These are phyloP conservation scores for Leersia perrieri DNA, from an alignment of 176 grass and related monocot genomes.

Conservation along the genomic window DNA sequence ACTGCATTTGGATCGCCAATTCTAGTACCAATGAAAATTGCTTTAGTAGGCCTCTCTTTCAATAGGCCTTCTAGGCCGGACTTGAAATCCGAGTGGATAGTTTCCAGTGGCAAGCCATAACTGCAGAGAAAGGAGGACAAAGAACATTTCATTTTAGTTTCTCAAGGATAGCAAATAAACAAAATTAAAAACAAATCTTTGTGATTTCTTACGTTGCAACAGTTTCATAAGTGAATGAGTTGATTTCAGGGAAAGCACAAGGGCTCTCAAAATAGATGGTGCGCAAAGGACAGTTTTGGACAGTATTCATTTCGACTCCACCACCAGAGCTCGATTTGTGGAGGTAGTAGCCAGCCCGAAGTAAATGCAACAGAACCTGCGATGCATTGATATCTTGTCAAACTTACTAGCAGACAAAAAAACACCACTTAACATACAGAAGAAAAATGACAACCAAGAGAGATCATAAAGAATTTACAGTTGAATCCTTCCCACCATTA, in stretches of 20 bases:
- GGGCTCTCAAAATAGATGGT: constrained; percentile 98
- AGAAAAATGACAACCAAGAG: constrained; percentile 26
- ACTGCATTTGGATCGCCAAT: constrained; percentile 99
- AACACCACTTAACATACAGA: neutral
- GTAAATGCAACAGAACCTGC: constrained; percentile 94
- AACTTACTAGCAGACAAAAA: constrained; percentile 23
- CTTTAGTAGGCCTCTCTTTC: constrained; percentile 80
- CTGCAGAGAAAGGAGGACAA: constrained; percentile 41
- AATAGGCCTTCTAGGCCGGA: constrained; percentile 83
- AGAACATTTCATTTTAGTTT: constrained; percentile 25
- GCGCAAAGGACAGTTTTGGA: constrained; percentile 80
- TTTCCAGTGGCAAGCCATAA: constrained; percentile 91
- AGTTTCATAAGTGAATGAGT: constrained; percentile 95
- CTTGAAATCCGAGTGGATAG: constrained; percentile 89
- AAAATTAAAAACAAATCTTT: constrained; percentile 24
- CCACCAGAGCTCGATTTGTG: constrained; percentile 54
- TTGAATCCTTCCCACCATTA: constrained; percentile 99
- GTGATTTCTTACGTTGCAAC: constrained; percentile 58
- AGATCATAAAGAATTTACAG: constrained; percentile 60
- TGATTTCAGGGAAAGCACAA: constrained; percentile 89
- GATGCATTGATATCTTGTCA: constrained; percentile 16
- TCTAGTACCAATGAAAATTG: constrained; percentile 99
- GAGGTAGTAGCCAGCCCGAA: constrained; percentile 93
- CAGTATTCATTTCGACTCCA: constrained; percentile 32
- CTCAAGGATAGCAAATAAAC: constrained; percentile 25